Base-by-base conservation (phyloP, 1,284 basidiomycete genomes). In the Rhodotorula sp. region DNA sequence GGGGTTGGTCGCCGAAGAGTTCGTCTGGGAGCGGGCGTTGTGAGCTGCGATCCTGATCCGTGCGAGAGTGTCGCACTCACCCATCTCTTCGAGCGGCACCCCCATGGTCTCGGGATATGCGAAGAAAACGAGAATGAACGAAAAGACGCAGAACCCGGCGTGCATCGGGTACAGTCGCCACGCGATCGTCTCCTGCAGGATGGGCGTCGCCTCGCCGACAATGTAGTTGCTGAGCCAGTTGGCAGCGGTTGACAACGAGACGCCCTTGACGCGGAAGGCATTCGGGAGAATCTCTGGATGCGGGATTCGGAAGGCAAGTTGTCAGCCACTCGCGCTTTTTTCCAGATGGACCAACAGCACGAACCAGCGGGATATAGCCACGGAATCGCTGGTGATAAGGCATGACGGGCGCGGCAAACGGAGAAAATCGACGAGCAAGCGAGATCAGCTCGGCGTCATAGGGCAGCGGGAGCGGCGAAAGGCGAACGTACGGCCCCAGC, bases 161-260 rank as follows among this genome's bases (percentile, higher is more conserved):
- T 96, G 93, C 90, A 99, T 94, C 0, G 92, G 91, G 81, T 98
- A 98, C 62, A 98, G 82, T 62, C 91, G 85, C 94, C 95, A 99
- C 46, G 86, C 86, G 75, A 99, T 97, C 49, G 86, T 81, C 73
- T 95, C 92, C 82, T 97, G 93, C 59, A 98, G 11, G 58, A 58
- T 53, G 2, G 64, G 64, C 27, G 64, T 66, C 58, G 56, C 56
- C 46, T 49, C 64, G 47, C 64, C 64, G 53, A 66, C 64, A 46
- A 53, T n/a, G 39, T 61, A 61, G 51, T 61, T 61, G 60, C 60
- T 22, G 79, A 61, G 81, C 80, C 84, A 64, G 86, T 81, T 81
- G 17, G 76, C 89, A 17, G 91, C 91, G 2, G 94, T 96, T 0
- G 92, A 95, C 29, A 96, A 78, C 11, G 91, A 94, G 22, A 96